phyloP scores from a whole-genome alignment of 2,329 filamentous ascomycete species.

The Cladosporium cucumerinum region DNA sequence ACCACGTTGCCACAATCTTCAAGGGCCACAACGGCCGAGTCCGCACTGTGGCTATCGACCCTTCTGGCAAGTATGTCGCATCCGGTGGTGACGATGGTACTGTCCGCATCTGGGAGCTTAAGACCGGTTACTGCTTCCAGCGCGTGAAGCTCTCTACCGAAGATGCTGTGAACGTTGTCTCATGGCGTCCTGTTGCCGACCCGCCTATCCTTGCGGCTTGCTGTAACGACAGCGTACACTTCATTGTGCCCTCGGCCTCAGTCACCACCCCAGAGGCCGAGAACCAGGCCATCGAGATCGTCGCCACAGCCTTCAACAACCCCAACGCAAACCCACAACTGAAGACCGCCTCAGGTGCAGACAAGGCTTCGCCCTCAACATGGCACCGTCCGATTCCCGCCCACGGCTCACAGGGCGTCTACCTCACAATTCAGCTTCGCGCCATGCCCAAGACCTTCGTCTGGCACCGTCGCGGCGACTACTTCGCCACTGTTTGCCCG shows the following conservation, averaged over 20 bases:
- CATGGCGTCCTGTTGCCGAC: conserved; percentile 84
- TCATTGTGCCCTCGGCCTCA: conserved; percentile 67
- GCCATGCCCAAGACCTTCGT: conserved; percentile 72
- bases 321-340: conserved; percentile 62
- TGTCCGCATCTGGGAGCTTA: conserved; percentile 82
- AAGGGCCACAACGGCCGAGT: conserved; percentile 85
- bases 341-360: conserved; percentile 48
- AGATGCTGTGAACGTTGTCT: conserved; percentile 78
- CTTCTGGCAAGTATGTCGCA: conserved; percentile 79
- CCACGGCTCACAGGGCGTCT: conserved; percentile 73
- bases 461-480: conserved; percentile 93
- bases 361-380: conserved; percentile 72
- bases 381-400: conserved; percentile 77
- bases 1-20: conserved; percentile 81
- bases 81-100: conserved; percentile 94
- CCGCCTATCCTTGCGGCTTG: conserved; percentile 78
- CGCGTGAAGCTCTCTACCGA: conserved; percentile 71
- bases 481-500: conserved; percentile 88
- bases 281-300: conserved; percentile 13
- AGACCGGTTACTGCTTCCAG: conserved; percentile 86
- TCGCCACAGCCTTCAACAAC: conserved; percentile 80
- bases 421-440: conserved; percentile 73
- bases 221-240: conserved; percentile 78
- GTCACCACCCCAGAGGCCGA: conserved; percentile 62
- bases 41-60: conserved; percentile 78